Evolutionary conservation across 176 grass and related monocot genomes (phyloP).

Genomic region (Tillandsia leiboldiana): DNA sequence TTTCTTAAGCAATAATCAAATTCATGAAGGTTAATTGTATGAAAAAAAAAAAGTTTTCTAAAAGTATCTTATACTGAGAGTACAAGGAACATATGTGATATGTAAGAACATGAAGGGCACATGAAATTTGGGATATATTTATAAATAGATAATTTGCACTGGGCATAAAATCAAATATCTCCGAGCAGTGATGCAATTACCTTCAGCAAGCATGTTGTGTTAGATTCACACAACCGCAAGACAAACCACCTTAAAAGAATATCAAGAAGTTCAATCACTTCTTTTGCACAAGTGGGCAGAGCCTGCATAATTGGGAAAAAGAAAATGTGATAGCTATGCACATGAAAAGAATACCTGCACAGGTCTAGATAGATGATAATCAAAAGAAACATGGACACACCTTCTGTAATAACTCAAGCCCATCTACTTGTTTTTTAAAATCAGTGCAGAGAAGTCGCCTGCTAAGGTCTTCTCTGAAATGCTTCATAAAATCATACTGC

Average conservation of each 20-base stretch:
- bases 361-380: not conserved
- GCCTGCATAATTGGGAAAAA: slow-evolving; percentile 35
- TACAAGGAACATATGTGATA: too few relatives aligned
- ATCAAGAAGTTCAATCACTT: slow-evolving; percentile 88
- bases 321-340: not conserved
- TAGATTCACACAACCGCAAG: slow-evolving; percentile 96
- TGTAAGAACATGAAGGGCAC: too few relatives aligned
- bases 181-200: slow-evolving; percentile 19
- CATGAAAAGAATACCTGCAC: not conserved
- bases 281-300: slow-evolving; percentile 60
- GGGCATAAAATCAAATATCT: too few relatives aligned
- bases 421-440: slow-evolving; percentile 99
- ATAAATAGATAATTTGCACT: too few relatives aligned
- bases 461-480: slow-evolving; percentile 92
- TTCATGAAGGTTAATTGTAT: too few relatives aligned
- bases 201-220: slow-evolving; percentile 97
- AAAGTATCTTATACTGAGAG: too few relatives aligned
- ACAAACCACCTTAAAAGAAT: slow-evolving; percentile 97
- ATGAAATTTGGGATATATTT: too few relatives aligned
- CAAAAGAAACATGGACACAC: slow-evolving; percentile 15
- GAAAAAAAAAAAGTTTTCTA: too few relatives aligned
- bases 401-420: slow-evolving; percentile 93
- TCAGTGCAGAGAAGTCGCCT: slow-evolving; percentile 84
- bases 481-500: slow-evolving; percentile 84
- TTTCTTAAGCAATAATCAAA: too few relatives aligned